Conservation (phyloP, 169 alveolate genomes). For the Plasmodium berghei region DNA sequence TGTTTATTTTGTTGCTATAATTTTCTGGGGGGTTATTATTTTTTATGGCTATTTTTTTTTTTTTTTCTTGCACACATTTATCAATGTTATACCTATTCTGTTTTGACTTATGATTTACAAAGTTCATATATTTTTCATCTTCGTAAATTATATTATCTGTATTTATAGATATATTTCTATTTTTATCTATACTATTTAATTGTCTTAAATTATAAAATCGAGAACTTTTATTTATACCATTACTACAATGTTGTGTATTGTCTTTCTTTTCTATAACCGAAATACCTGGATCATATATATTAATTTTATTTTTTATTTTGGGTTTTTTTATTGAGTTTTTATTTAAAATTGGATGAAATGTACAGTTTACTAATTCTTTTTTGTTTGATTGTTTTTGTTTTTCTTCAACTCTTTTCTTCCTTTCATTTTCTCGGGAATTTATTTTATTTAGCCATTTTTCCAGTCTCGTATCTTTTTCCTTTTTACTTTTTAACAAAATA, state of each 20-base stretch:
- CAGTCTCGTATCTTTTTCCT: conserved; percentile 29
- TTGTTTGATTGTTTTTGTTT: conserved; percentile 40
- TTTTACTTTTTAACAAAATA: conserved; percentile 50
- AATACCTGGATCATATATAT: neutral
- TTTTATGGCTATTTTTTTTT: too few species aligned
- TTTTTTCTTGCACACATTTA: too few species aligned
- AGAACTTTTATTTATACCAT: neutral
- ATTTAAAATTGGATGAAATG: conserved; percentile 61
- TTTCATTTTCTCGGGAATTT: conserved; percentile 68
- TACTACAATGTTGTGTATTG: neutral
- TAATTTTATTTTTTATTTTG: conserved; percentile 11
- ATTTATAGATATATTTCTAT: neutral
- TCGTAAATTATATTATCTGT: neutral
- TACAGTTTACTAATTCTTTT: conserved; percentile 44
- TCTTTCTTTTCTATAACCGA: neutral
- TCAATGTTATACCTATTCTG: too few species aligned
- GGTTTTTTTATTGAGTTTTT: neutral
- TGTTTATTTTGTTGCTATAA: neutral
- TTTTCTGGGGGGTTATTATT: neutral
- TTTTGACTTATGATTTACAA: neutral
- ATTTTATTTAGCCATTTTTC: conserved; percentile 60
- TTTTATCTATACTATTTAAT: neutral
- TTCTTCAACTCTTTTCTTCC: conserved; percentile 51
- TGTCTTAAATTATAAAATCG: neutral
- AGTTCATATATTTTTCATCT: neutral